A percentile compares a stretch with the other conserved stretches of the same genome.
Evolutionary conservation across 345 rosid species (phyloP).

Genomic region (Salix udensis): DNA sequence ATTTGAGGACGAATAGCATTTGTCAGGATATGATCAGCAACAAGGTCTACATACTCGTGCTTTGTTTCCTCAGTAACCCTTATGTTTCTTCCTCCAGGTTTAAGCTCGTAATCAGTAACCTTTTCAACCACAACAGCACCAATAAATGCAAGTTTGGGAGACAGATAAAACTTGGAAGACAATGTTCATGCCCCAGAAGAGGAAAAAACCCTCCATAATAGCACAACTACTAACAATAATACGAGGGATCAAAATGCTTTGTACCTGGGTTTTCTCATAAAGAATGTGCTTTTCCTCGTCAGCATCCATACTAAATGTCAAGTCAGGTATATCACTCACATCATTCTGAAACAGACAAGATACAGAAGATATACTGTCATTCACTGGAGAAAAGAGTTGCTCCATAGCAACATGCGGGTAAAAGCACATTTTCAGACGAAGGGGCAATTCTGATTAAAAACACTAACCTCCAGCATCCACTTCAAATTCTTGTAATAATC

Average conservation of each 20-base stretch:
- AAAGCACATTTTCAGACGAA: background rate
- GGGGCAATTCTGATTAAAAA: slow-evolving; percentile 2
- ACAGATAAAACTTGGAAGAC: background rate
- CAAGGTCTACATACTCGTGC: slow-evolving; percentile 96
- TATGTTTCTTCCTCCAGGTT: slow-evolving; percentile 91
- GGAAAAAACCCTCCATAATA: background rate
- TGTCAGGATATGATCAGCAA: slow-evolving; percentile 89
- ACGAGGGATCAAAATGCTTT: background rate
- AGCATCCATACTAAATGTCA: slow-evolving; percentile 97
- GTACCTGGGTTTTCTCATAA: slow-evolving; percentile 90
- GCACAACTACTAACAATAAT: background rate
- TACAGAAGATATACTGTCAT: slow-evolving; percentile 4
- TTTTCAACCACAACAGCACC: slow-evolving; percentile 29
- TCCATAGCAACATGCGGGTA: background rate
- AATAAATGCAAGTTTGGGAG: background rate
- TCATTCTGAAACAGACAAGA: slow-evolving; percentile 60
- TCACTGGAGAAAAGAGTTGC: background rate
- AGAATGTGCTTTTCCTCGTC: slow-evolving; percentile 96
- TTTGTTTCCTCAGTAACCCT: slow-evolving; percentile 96
- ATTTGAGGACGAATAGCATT: slow-evolving; percentile 97
- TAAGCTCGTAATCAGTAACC: slow-evolving; percentile 98
- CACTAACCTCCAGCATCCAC: slow-evolving; percentile 94
- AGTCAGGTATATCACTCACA: slow-evolving; percentile 72
- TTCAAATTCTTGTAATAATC: slow-evolving; percentile 94
- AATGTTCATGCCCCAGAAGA: background rate